phyloP scores from a whole-genome alignment of 345 rosid genomes.

The Excoecaria agallocha region DNA sequence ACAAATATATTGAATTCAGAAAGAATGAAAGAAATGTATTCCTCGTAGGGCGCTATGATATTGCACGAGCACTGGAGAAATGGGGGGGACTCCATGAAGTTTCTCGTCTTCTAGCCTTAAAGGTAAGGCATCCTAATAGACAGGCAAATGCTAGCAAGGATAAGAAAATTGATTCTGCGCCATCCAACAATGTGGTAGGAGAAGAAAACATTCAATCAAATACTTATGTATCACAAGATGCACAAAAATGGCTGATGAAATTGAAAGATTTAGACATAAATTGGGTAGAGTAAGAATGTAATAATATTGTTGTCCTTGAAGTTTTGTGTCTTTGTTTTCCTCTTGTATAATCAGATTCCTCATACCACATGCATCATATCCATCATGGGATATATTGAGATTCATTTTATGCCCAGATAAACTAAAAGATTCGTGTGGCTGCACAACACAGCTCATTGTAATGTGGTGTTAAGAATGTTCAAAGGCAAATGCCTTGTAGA shows the following conservation, averaged over 20 bases:
- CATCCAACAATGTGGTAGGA: conserved; percentile 25
- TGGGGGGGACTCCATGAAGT: conserved; percentile 96
- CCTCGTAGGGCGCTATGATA: conserved; percentile 77
- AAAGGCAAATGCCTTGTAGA: too few relatives aligned
- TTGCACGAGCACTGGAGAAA: conserved; percentile 92
- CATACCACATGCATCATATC: too few relatives aligned
- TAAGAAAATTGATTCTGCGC: conserved; percentile 33
- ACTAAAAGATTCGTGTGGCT: too few relatives aligned
- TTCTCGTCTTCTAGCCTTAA: conserved; percentile 70
- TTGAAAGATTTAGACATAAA: conserved; percentile 67
- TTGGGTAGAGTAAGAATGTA: conserved; percentile 59
- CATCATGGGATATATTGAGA: too few relatives aligned
- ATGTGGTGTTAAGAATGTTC: too few relatives aligned
- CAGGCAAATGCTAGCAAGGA: conserved; percentile 44
- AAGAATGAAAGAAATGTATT: neutral
- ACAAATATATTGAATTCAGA: too few relatives aligned
- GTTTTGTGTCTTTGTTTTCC: too few relatives aligned
- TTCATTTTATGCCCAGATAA: too few relatives aligned
- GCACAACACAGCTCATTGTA: too few relatives aligned
- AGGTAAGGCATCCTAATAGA: conserved; percentile 69
- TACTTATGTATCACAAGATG: conserved; percentile 60
- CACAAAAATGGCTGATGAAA: conserved; percentile 68
- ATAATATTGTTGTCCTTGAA: too few relatives aligned
- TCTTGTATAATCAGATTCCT: too few relatives aligned
- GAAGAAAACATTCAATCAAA: conserved; percentile 38